Conservation (phyloP, 2,329 filamentous ascomycete genomes). For the Calonectria multiphialidica region DNA sequence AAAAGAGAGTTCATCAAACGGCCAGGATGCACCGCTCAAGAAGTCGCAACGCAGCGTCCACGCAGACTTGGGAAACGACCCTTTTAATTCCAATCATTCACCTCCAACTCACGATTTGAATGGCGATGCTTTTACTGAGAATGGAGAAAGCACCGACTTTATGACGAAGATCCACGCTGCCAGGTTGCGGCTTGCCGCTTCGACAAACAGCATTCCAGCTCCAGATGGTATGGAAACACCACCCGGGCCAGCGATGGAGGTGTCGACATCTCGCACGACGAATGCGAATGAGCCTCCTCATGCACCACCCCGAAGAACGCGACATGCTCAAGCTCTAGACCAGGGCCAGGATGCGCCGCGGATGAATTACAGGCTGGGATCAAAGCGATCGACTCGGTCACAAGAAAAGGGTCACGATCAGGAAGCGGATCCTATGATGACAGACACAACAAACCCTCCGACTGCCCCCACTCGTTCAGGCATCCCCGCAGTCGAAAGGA, state of each 20-base stretch:
- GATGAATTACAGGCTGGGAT: slow-evolving; percentile 68
- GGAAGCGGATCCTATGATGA: slow-evolving; percentile 53
- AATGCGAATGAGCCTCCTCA: slow-evolving; percentile 61
- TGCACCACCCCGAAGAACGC: slow-evolving; percentile 65
- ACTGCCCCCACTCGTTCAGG: slow-evolving; percentile 53
- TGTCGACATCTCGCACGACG: slow-evolving; percentile 35
- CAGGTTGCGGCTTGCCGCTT: slow-evolving; percentile 58
- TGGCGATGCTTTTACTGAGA: slow-evolving; percentile 54
- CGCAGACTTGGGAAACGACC: slow-evolving; percentile 57
- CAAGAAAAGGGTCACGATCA: slow-evolving; percentile 52
- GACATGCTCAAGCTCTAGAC: slow-evolving; percentile 66
- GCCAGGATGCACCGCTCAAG: slow-evolving; percentile 56
- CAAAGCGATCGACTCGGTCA: slow-evolving; percentile 55
- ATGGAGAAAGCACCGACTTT: slow-evolving; percentile 63
- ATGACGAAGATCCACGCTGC: slow-evolving; percentile 67
- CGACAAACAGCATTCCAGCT: slow-evolving; percentile 52
- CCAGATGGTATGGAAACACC: slow-evolving; percentile 75
- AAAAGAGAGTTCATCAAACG: slow-evolving; percentile 51
- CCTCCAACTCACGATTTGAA: slow-evolving; percentile 57
- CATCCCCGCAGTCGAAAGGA: slow-evolving; percentile 73
- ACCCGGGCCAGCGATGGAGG: slow-evolving; percentile 42
- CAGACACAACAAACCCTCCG: slow-evolving; percentile 54
- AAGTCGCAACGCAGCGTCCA: slow-evolving; percentile 55
- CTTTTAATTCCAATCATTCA: slow-evolving; percentile 62
- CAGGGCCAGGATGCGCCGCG: slow-evolving; percentile 70